Evolutionary conservation across 495 filamentous ascomycete genomes (phyloP).

Genomic region (Penicillium coffeae): DNA sequence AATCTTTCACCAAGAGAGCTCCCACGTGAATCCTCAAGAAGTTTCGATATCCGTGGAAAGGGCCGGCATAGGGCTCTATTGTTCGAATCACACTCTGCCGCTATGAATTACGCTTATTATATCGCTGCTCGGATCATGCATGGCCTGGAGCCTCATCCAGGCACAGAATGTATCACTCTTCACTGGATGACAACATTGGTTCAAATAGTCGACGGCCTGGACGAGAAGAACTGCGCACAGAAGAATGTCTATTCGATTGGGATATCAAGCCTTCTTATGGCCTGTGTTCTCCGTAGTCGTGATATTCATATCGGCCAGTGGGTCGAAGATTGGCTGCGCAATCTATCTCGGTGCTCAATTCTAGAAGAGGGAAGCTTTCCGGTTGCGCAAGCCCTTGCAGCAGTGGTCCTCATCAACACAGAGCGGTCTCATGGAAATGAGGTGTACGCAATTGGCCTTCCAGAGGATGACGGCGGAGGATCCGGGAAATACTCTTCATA

Average conservation of each 20-base stretch:
- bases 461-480: neutral
- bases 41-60: neutral
- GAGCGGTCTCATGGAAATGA: neutral
- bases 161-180: neutral
- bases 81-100: neutral
- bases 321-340: neutral
- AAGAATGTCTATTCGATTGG: neutral
- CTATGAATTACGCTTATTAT: neutral
- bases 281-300: neutral
- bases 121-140: neutral
- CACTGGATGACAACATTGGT: neutral
- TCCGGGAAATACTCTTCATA: neutral
- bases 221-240: neutral
- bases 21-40: neutral
- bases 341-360: neutral
- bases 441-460: neutral
- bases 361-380: neutral
- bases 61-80: neutral
- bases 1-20: neutral
- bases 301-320: neutral
- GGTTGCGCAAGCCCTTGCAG: neutral
- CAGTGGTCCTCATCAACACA: neutral
- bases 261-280: neutral
- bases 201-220: neutral
- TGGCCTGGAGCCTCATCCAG: neutral